Evolutionary conservation across 495 filamentous ascomycete genomes (phyloP).

Genomic region (Penicillium samsonianum): DNA sequence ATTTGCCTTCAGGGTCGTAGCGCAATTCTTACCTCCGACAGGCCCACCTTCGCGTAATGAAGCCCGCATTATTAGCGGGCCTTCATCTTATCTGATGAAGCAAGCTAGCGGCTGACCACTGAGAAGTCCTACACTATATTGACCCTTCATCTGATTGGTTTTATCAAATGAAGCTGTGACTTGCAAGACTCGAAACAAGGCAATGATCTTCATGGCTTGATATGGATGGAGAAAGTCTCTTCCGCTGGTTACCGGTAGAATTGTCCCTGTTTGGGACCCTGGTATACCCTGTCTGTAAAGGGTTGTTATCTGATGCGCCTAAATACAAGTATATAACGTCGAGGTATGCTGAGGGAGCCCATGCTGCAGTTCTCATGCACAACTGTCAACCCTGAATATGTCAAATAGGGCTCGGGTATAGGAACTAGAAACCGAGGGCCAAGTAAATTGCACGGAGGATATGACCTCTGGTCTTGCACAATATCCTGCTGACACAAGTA

Average conservation of each 20-base stretch:
- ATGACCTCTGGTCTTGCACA: not conserved
- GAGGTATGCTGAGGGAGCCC: not conserved
- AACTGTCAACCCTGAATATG: not conserved
- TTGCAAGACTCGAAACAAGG: slow-evolving; percentile 3
- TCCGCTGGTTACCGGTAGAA: not conserved
- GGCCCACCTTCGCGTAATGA: slow-evolving; percentile 5
- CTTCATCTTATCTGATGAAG: slow-evolving; percentile 13
- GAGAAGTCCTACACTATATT: not conserved
- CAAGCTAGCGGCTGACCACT: not conserved
- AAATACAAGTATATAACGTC: not conserved
- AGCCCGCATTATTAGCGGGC: slow-evolving; percentile 5
- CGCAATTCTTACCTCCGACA: slow-evolving; percentile 1
- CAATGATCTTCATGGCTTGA: slow-evolving; percentile 4
- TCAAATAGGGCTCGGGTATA: not conserved
- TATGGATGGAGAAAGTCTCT: slow-evolving; percentile 2
- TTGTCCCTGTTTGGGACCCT: not conserved
- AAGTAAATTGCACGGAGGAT: not conserved
- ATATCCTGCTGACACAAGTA: not conserved
- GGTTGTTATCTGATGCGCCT: not conserved
- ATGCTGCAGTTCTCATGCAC: not conserved
- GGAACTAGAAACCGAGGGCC: not conserved
- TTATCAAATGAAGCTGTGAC: not conserved
- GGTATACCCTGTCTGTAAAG: not conserved
- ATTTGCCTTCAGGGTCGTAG: not conserved
- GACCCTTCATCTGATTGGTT: not conserved